A percentile compares a stretch with the other conserved stretches of the same genome.
Conservation (phyloP, 129 eudicot species). For the Chrysanthemum makinoi region DNA sequence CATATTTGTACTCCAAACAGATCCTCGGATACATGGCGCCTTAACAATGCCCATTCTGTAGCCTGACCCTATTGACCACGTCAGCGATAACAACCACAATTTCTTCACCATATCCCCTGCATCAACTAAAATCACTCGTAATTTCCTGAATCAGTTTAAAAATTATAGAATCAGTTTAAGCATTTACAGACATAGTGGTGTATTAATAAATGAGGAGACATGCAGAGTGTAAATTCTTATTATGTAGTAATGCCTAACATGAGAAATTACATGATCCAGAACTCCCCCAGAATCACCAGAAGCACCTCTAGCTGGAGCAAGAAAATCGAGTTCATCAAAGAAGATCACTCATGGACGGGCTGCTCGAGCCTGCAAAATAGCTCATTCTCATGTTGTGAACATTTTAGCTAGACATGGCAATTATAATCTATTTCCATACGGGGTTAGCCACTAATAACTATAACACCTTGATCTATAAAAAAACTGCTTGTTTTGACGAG, state of each 20-base stretch:
- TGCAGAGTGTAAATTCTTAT: background rate
- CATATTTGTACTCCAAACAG: too few species aligned
- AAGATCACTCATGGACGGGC: conserved; percentile 61
- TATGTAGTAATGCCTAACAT: conserved; percentile 42
- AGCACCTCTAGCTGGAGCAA: conserved; percentile 98
- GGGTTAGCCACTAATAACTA: too few species aligned
- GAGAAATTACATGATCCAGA: conserved; percentile 98
- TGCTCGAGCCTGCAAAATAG: too few species aligned
- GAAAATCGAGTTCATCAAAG: conserved; percentile 96
- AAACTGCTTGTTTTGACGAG: too few species aligned
- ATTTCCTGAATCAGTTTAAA: too few species aligned
- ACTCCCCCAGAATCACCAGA: conserved; percentile 99
- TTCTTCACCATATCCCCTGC: too few species aligned
- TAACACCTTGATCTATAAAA: too few species aligned
- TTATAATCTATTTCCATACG: background rate
- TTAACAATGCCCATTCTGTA: too few species aligned
- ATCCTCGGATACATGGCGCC: too few species aligned
- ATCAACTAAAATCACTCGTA: too few species aligned
- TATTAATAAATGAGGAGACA: background rate
- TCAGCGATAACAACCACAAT: too few species aligned
- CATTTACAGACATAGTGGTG: conserved; percentile 1
- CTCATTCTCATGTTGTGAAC: conserved; percentile 12
- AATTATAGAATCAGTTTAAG: background rate
- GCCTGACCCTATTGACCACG: too few species aligned
- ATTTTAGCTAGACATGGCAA: conserved; percentile 8